Percentiles rank a stretch among this genome's conserved stretches.
Conservation (phyloP, 208 protist species). For the Naegleria fowleri region DNA sequence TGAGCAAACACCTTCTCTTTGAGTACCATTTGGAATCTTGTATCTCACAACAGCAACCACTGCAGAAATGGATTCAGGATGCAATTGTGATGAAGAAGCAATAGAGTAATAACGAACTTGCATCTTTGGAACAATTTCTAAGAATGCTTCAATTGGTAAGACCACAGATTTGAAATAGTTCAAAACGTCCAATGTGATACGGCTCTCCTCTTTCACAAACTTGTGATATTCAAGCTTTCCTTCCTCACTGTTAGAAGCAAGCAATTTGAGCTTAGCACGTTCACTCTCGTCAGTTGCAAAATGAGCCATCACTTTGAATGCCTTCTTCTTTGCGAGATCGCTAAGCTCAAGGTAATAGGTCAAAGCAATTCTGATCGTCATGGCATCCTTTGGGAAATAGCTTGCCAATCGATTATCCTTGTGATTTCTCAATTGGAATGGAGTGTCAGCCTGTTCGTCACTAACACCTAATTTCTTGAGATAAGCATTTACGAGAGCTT, state of each 20-base stretch:
- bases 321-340: conserved; percentile 72
- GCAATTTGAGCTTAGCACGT: conserved; percentile 62
- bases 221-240: conserved; percentile 32
- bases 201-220: conserved; percentile 21
- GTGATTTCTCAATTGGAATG: conserved; percentile 27
- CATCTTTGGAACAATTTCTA: conserved; percentile 84
- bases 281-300: conserved; percentile 63
- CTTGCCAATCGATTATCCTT: conserved; percentile 73
- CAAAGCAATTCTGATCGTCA: conserved; percentile 57
- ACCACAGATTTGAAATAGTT: conserved; percentile 61
- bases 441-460: background rate
- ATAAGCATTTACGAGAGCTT: conserved; percentile 68
- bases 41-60: conserved; percentile 71
- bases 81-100: conserved; percentile 71
- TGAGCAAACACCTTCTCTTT: conserved; percentile 76
- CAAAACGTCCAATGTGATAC: conserved; percentile 12
- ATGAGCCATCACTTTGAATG: conserved; percentile 73
- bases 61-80: conserved; percentile 63
- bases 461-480: conserved; percentile 54
- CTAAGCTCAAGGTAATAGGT: conserved; percentile 81
- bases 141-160: conserved; percentile 67
- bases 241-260: conserved; percentile 60
- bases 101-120: conserved; percentile 91
- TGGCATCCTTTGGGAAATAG: conserved; percentile 60
- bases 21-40: conserved; percentile 26